Evolutionary conservation across 2,329 filamentous ascomycete species (phyloP).

Genomic region (Fusarium citri): DNA sequence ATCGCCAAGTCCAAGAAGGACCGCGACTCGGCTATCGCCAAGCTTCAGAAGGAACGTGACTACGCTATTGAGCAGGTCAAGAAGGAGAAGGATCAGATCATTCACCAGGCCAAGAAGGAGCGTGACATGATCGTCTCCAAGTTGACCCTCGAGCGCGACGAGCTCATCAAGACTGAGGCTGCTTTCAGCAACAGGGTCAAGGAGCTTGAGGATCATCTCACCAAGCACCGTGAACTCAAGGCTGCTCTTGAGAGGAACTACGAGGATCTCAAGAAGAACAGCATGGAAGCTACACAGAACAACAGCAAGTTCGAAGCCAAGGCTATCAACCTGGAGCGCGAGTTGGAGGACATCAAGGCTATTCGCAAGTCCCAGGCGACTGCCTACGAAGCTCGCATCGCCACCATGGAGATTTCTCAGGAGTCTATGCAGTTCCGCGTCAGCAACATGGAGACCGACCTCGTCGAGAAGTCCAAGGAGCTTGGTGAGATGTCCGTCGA

Average conservation of each 20-base stretch:
- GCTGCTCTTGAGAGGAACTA: constrained; percentile 44
- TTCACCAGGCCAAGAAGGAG: constrained; percentile 39
- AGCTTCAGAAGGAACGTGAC: constrained; percentile 42
- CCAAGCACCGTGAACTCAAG: constrained; percentile 43
- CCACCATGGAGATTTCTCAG: constrained; percentile 45
- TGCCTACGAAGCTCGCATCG: constrained; percentile 43
- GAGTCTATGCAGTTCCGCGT: constrained; percentile 45
- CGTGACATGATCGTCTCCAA: constrained; percentile 31
- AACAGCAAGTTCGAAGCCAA: constrained; percentile 41
- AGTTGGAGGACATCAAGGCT: constrained; percentile 41
- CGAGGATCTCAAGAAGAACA: constrained; percentile 44
- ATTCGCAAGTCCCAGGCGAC: constrained; percentile 45
- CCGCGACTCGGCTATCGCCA: constrained; percentile 36
- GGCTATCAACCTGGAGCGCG: constrained; percentile 44
- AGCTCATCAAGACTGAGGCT: constrained; percentile 39
- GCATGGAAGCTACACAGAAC: constrained; percentile 16
- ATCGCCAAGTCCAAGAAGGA: constrained; percentile 42
- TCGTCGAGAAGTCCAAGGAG: constrained; percentile 41
- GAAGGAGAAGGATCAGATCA: constrained; percentile 38
- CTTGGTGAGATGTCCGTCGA: constrained; percentile 42
- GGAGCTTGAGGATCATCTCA: constrained; percentile 44
- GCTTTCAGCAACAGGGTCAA: constrained; percentile 41
- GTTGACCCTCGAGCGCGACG: constrained; percentile 43
- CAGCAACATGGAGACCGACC: constrained; percentile 40
- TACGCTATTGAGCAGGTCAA: constrained; percentile 32